Evolutionary conservation across 2,329 filamentous ascomycete species (phyloP), one percentile per base, ranked within the genome.

Genomic region (Trichoderma sp.): DNA sequence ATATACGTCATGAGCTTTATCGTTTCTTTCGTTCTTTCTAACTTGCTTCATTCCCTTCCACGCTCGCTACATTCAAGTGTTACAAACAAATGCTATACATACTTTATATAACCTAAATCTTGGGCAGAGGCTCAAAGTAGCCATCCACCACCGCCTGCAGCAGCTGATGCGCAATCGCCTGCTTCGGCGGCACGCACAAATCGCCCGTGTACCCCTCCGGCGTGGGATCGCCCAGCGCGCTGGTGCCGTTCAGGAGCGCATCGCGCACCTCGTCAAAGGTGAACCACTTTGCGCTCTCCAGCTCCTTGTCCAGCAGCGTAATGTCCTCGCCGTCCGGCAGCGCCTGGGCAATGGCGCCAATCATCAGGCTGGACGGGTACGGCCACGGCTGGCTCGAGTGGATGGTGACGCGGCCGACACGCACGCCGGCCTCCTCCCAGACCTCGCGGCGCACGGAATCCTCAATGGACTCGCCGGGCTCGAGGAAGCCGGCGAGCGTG

Each of bases 211-310:
- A 94, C 13, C 85, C 90, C 51, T 86, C 81, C 0, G 88, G 86
- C 1, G 90, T 82, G 1, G 83, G 77, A 52, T 91, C 90, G 16
- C 89, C 91, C 69, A 97, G 76, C 2, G 85, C 85, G 77, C 88
- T 90, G 0, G 88, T 73, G 0, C 92, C 91, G 10, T 86, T 82
- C 68, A 81, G 80, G 76, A 98, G 80, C 1, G 93, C 95, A 75
- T 91, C 87, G 75, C 89, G 84, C 2, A 97, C 88, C 80, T 97
- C 94, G 1, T 93, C 93, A 39, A 96, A 82, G 0, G 86, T 81
- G 75, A 95, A 95, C 96, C 96, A 99, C 78, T 89, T 91, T 3
- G 96, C 96, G 79, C 91, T 88, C 77, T 97, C 93, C 71, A 99
- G 80, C 82, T 99, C 96, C 0, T 93, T 92, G 77, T 99, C 96